Evolutionary conservation across 768 basidiomycete species (phyloP).

Genomic region (Amanita exitialis): DNA sequence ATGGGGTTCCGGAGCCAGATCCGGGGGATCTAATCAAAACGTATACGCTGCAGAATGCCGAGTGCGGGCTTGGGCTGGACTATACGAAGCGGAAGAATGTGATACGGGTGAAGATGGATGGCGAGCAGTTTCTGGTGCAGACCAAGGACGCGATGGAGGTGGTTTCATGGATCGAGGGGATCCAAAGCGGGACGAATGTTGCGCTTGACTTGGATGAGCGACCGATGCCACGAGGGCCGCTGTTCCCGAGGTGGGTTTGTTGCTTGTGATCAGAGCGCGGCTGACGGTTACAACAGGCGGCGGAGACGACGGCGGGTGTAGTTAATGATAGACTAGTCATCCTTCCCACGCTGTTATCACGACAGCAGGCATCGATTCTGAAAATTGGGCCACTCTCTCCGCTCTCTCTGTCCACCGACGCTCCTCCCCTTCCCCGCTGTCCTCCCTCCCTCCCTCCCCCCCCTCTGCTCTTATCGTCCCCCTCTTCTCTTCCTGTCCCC

Average conservation of each 20-base stretch:
- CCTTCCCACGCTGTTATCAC: slow-evolving; percentile 2
- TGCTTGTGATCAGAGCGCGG: slow-evolving; percentile 13
- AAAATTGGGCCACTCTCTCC: not conserved
- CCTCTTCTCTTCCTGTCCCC: not conserved
- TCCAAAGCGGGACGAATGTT: slow-evolving; percentile 90
- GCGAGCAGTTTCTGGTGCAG: slow-evolving; percentile 95
- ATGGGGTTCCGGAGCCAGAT: slow-evolving; percentile 13
- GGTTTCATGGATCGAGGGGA: slow-evolving; percentile 94
- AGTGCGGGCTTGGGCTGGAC: slow-evolving; percentile 92
- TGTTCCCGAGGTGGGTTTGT: slow-evolving; percentile 64
- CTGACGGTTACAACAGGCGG: slow-evolving; percentile 15
- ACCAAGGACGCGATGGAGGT: slow-evolving; percentile 75
- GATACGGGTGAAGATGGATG: slow-evolving; percentile 83
- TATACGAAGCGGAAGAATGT: slow-evolving; percentile 92
- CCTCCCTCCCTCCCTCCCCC: slow-evolving; percentile 5
- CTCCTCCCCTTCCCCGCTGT: slow-evolving; percentile 3
- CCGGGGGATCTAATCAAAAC: slow-evolving; percentile 46
- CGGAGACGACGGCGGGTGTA: slow-evolving; percentile 21
- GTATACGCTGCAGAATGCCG: slow-evolving; percentile 84
- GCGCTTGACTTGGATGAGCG: slow-evolving; percentile 88
- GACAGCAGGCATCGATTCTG: slow-evolving; percentile 3
- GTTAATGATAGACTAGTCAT: slow-evolving; percentile 1
- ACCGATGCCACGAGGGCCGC: slow-evolving; percentile 82
- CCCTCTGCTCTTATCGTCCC: not conserved
- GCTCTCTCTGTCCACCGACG: slow-evolving; percentile 5